Percentiles rank a stretch among this genome's conserved stretches.
Evolutionary conservation across 805 yeast species (phyloP).

Genomic region (Nakazawaea pomicola): DNA sequence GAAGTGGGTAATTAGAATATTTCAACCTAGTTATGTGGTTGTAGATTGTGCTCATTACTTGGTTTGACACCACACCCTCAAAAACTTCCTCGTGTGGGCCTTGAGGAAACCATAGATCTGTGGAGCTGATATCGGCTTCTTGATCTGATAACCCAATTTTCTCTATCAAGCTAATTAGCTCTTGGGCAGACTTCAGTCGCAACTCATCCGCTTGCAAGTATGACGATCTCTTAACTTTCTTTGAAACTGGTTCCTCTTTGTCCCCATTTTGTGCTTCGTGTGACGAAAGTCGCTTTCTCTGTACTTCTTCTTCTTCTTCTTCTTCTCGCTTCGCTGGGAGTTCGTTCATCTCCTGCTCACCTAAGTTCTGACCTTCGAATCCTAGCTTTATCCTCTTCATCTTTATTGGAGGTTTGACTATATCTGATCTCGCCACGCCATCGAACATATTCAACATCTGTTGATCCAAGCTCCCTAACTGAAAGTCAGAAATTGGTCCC

Average conservation of each 20-base stretch:
- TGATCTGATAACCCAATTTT: constrained; percentile 23
- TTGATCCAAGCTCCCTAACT: constrained; percentile 12
- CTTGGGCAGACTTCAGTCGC: constrained; percentile 2
- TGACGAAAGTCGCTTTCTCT: neutral
- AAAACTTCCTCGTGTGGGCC: constrained; percentile 19
- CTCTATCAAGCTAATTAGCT: constrained; percentile 9
- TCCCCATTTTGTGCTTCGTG: neutral
- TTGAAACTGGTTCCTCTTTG: neutral
- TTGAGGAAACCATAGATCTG: constrained; percentile 8
- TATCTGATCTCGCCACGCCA: constrained; percentile 16
- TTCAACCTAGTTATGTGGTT: constrained; percentile 17
- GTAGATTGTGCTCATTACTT: constrained; percentile 19
- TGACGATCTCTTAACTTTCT: neutral
- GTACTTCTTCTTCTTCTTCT: neutral
- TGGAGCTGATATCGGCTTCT: constrained; percentile 15
- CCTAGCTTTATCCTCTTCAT: constrained; percentile 24
- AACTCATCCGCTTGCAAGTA: constrained; percentile 8
- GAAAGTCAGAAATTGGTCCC: neutral
- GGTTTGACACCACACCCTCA: constrained; percentile 18
- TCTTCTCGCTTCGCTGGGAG: neutral
- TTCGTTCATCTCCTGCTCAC: too few species aligned
- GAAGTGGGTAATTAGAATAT: constrained; percentile 14
- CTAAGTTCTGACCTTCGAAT: too few species aligned
- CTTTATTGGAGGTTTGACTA: constrained; percentile 23
- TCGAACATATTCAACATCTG: constrained; percentile 13